These are phyloP conservation scores for Luvunga scandens DNA, from an alignment of 345 rosid genomes.

Conservation along the genomic window DNA sequence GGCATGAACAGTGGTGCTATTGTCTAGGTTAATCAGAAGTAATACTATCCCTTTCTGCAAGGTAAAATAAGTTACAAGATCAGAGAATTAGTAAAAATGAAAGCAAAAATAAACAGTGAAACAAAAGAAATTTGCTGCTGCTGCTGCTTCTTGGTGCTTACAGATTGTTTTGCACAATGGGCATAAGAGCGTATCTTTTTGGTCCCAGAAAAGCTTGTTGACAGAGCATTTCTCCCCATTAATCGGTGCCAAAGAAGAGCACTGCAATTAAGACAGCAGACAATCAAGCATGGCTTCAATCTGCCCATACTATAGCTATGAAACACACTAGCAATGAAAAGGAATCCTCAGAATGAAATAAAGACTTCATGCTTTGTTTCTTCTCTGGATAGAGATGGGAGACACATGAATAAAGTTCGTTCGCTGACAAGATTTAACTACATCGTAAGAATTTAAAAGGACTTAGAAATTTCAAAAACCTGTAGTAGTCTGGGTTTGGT, in stretches of 20 bases:
- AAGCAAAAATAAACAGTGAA: neutral
- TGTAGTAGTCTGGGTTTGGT: constrained; percentile 96
- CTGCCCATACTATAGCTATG: neutral
- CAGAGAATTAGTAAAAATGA: neutral
- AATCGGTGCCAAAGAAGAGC: constrained; percentile 89
- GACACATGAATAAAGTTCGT: neutral
- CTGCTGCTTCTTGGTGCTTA: constrained; percentile 23
- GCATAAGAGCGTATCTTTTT: constrained; percentile 73
- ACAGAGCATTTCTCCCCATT: constrained; percentile 76
- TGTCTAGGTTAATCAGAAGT: constrained; percentile 73
- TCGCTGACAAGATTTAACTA: neutral
- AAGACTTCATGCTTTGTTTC: neutral
- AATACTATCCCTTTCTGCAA: constrained; percentile 75
- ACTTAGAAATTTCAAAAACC: constrained; percentile 27
- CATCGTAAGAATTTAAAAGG: neutral
- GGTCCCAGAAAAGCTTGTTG: constrained; percentile 59
- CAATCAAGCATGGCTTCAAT: constrained; percentile 1
- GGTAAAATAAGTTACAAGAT: constrained; percentile 12
- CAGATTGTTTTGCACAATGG: constrained; percentile 79
- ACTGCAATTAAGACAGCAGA: constrained; percentile 41
- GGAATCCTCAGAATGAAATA: neutral
- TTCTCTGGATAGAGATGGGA: neutral
- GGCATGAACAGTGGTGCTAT: constrained; percentile 46
- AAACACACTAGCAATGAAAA: neutral
- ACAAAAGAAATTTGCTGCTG: neutral